Evolutionary conservation across 2,329 filamentous ascomycete species (phyloP).

Genomic region (Sarocladium kiliense): DNA sequence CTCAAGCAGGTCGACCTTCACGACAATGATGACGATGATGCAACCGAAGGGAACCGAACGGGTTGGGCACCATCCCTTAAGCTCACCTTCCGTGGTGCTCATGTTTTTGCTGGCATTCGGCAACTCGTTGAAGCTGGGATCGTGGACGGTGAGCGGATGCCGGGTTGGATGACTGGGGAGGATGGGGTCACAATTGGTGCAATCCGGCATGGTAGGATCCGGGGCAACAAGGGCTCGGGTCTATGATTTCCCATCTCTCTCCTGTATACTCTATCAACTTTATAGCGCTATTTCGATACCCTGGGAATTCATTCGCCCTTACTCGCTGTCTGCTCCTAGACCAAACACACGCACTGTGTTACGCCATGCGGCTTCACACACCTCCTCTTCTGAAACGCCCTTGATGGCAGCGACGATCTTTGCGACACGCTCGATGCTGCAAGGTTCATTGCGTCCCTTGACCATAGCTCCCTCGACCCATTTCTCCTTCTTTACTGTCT

Average conservation of each 20-base stretch:
- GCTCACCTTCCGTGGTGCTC: constrained; percentile 66
- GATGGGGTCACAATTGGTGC: constrained; percentile 71
- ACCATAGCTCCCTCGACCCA: constrained; percentile 85
- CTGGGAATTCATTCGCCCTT: background rate
- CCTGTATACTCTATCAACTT: background rate
- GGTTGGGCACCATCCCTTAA: constrained; percentile 39
- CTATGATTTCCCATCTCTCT: constrained; percentile 27
- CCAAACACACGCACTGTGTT: constrained; percentile 81
- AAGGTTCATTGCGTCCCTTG: constrained; percentile 92
- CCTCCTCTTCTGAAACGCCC: constrained; percentile 69
- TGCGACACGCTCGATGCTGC: constrained; percentile 80
- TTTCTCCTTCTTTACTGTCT: constrained; percentile 91
- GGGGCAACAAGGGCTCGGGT: constrained; percentile 51
- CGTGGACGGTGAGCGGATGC: constrained; percentile 73
- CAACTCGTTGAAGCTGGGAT: constrained; percentile 72
- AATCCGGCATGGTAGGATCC: constrained; percentile 62
- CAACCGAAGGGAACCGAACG: constrained; percentile 20
- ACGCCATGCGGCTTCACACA: constrained; percentile 79
- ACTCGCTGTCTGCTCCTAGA: constrained; percentile 37
- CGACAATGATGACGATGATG: constrained; percentile 16
- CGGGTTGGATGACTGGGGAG: constrained; percentile 87
- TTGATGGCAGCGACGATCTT: constrained; percentile 85
- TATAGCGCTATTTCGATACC: constrained; percentile 9
- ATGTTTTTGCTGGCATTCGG: constrained; percentile 77
- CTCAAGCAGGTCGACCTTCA: constrained; percentile 22